phyloP scores from a whole-genome alignment of 306 rosid species.

The Fragaria vesca region DNA sequence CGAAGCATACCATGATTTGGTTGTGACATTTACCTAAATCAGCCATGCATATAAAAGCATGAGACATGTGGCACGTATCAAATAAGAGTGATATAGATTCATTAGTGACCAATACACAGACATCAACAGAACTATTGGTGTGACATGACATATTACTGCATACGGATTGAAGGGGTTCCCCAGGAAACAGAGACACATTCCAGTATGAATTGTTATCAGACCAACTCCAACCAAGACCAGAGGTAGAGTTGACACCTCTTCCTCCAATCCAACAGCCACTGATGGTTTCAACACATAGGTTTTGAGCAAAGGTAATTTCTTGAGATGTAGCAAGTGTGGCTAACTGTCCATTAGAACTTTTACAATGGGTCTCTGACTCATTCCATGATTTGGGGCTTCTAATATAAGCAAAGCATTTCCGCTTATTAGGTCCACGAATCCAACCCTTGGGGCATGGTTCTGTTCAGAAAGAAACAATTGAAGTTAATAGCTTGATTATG shows the following conservation, averaged over 20 bases:
- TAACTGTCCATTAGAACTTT: slow-evolving; percentile 64
- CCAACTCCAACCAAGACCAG: slow-evolving; percentile 68
- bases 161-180: slow-evolving; percentile 26
- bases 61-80: slow-evolving; percentile 59
- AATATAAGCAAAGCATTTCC: slow-evolving; percentile 59
- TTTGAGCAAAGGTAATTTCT: slow-evolving; percentile 58
- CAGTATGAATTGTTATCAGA: slow-evolving; percentile 64
- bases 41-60: slow-evolving; percentile 66
- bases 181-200: slow-evolving; percentile 56
- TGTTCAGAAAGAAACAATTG: slow-evolving; percentile 33
- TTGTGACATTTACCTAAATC: slow-evolving; percentile 46
- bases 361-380: slow-evolving; percentile 71
- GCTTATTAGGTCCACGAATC: slow-evolving; percentile 51
- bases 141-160: slow-evolving; percentile 57
- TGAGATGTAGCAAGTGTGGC: slow-evolving; percentile 52
- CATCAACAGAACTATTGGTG: slow-evolving; percentile 33
- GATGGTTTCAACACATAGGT: slow-evolving; percentile 42
- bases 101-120: slow-evolving; percentile 56
- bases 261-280: slow-evolving; percentile 92
- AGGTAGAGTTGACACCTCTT: slow-evolving; percentile 47
- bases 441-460: slow-evolving; percentile 74
- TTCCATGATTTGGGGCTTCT: slow-evolving; percentile 62
- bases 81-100: slow-evolving; percentile 40
- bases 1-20: neutral
- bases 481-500: slow-evolving; percentile 13